Conservation (phyloP, 805 yeast species). For the Jamesozyma jinghongensis region DNA sequence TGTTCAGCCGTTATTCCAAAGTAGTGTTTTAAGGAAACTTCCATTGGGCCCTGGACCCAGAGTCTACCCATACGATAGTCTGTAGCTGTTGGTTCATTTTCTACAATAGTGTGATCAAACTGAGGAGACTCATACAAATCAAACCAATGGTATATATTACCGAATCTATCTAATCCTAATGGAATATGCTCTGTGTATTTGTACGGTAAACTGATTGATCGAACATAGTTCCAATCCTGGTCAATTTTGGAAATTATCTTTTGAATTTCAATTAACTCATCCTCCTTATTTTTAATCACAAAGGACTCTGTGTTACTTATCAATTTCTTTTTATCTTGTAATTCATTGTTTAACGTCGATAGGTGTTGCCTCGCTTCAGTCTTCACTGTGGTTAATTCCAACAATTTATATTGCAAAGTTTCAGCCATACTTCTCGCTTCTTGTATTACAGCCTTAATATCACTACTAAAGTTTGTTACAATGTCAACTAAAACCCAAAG, state of each 20-base stretch:
- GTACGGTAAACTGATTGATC: too few species aligned
- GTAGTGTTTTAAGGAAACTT: slow-evolving; percentile 34
- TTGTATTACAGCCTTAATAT: slow-evolving; percentile 19
- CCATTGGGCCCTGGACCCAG: slow-evolving; percentile 86
- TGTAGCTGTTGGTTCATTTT: slow-evolving; percentile 30
- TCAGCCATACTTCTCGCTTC: slow-evolving; percentile 6
- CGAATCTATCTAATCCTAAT: slow-evolving; percentile 73
- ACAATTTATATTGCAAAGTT: background rate
- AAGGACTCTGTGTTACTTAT: background rate
- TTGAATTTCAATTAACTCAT: slow-evolving; percentile 4
- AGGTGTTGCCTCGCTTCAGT: background rate
- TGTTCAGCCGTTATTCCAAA: slow-evolving; percentile 24
- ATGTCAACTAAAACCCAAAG: slow-evolving; percentile 56
- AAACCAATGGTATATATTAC: slow-evolving; percentile 91
- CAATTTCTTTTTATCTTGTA: background rate
- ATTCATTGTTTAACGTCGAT: background rate
- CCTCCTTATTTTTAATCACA: background rate
- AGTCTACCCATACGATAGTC: slow-evolving; percentile 41
- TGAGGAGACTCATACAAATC: slow-evolving; percentile 48
- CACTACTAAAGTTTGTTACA: slow-evolving; percentile 28
- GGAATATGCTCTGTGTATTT: slow-evolving; percentile 32
- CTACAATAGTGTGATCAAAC: background rate
- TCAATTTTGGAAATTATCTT: slow-evolving; percentile 3
- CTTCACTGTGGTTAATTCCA: background rate
- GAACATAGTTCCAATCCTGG: background rate